Percentiles rank a stretch among this genome's conserved stretches.
Conservation (phyloP, 78 protist species). For the Creolimax fragrantissima region DNA sequence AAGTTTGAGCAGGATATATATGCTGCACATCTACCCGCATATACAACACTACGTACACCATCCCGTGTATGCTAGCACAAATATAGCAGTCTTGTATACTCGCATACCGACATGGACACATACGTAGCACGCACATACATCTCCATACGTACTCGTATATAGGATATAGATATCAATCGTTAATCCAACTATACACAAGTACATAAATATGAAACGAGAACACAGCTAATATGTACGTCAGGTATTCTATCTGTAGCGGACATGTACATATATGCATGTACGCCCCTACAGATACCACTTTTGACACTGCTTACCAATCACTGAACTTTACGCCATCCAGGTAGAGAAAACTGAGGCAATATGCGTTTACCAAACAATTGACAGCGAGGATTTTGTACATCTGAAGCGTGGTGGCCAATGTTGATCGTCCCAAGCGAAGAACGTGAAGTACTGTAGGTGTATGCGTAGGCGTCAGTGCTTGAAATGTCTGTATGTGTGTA, state of each 20-base stretch:
- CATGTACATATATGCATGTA: too few relatives aligned
- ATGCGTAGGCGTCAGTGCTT: background rate
- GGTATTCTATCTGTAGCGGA: too few relatives aligned
- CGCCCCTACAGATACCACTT: too few relatives aligned
- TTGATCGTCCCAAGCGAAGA: conserved; percentile 81
- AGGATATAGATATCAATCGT: too few relatives aligned
- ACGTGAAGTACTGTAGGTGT: conserved; percentile 55
- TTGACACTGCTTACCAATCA: conserved; percentile 52
- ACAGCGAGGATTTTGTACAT: conserved; percentile 92
- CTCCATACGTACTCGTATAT: too few relatives aligned
- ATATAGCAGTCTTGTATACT: background rate
- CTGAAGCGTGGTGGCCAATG: conserved; percentile 90
- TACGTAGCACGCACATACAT: too few relatives aligned
- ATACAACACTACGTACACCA: background rate
- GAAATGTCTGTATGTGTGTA: too few relatives aligned
- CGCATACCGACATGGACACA: too few relatives aligned
- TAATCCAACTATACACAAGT: too few relatives aligned
- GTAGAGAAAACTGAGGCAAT: conserved; percentile 75
- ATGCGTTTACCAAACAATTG: conserved; percentile 85
- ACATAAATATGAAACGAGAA: too few relatives aligned
- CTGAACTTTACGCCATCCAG: conserved; percentile 87
- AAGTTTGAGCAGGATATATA: background rate
- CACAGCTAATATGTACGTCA: too few relatives aligned
- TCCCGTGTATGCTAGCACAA: background rate
- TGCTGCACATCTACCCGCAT: background rate